phyloP scores from a whole-genome alignment of 208 protist genomes.

The Trypanosoma congolense region DNA sequence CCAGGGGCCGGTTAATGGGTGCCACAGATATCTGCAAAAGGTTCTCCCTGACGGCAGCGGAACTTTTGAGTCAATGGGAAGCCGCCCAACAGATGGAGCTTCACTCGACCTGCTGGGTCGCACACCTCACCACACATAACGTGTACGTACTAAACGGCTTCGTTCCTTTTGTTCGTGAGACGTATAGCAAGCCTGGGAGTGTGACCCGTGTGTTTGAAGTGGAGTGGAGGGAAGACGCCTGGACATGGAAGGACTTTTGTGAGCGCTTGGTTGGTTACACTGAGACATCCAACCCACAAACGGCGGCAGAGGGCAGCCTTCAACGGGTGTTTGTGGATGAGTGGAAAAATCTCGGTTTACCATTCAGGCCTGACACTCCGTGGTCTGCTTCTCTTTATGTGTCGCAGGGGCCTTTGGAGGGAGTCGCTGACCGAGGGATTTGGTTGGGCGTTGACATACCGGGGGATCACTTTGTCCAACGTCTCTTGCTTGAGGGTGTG shows the following conservation, averaged over 20 bases:
- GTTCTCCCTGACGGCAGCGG: slow-evolving; percentile 26
- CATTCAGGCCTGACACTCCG: slow-evolving; percentile 22
- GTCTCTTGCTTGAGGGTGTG: slow-evolving; percentile 40
- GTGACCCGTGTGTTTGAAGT: slow-evolving; percentile 42
- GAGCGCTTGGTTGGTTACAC: slow-evolving; percentile 37
- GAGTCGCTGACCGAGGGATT: slow-evolving; percentile 45
- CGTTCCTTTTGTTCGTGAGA: slow-evolving; percentile 41
- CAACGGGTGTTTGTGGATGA: slow-evolving; percentile 41
- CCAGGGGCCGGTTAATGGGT: slow-evolving; percentile 28
- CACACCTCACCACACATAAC: slow-evolving; percentile 30
- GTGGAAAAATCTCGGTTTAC: slow-evolving; percentile 44
- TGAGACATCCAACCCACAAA: slow-evolving; percentile 19
- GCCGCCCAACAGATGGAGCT: slow-evolving; percentile 29
- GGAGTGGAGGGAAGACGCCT: slow-evolving; percentile 34
- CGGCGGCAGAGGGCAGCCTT: slow-evolving; percentile 34
- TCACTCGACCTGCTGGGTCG: slow-evolving; percentile 33
- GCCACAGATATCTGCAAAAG: slow-evolving; percentile 30
- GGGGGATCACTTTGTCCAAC: slow-evolving; percentile 38
- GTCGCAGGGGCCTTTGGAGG: slow-evolving; percentile 60
- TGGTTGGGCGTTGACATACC: slow-evolving; percentile 33
- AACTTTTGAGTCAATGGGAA: slow-evolving; percentile 37
- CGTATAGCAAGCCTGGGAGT: slow-evolving; percentile 30
- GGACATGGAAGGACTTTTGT: slow-evolving; percentile 50
- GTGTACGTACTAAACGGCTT: slow-evolving; percentile 78
- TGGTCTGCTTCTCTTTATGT: slow-evolving; percentile 41